phyloP scores from a whole-genome alignment of 352 stramenopile genomes.

The Bremia lactucae region DNA sequence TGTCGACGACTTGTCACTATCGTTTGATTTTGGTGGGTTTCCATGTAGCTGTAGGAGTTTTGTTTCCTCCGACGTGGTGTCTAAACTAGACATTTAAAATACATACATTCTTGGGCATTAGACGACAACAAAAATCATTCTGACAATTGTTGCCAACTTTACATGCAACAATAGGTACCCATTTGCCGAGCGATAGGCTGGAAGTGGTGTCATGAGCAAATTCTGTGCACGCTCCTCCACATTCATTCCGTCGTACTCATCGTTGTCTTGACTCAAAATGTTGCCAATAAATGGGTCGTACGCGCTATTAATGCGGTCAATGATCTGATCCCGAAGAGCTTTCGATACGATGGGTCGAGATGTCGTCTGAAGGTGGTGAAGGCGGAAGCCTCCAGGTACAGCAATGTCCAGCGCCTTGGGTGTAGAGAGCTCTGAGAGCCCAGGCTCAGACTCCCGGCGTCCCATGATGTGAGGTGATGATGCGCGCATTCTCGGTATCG shows the following conservation, averaged over 20 bases:
- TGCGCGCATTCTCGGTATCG: constrained; percentile 4
- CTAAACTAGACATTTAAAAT: constrained; percentile 16
- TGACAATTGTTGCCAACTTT: constrained; percentile 1
- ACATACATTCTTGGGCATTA: no score
- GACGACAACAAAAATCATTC: background rate
- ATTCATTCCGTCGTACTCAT: constrained; percentile 64
- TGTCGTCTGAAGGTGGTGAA: constrained; percentile 49
- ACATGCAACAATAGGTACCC: no score
- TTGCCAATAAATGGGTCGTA: constrained; percentile 79
- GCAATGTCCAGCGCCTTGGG: constrained; percentile 53
- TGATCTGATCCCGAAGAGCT: constrained; percentile 55
- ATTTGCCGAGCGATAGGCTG: constrained; percentile 16
- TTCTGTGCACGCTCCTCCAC: constrained; percentile 52
- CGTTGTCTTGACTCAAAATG: constrained; percentile 76
- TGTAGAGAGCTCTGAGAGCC: constrained; percentile 21
- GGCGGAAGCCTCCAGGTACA: constrained; percentile 56
- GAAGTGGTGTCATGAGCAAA: constrained; percentile 55
- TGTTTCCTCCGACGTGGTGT: constrained; percentile 24
- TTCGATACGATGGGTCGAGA: constrained; percentile 30
- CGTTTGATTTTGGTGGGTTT: constrained; percentile 16
- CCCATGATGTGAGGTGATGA: constrained; percentile 19
- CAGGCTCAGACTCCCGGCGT: constrained; percentile 51
- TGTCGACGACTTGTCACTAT: constrained; percentile 61
- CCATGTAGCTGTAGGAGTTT: constrained; percentile 12
- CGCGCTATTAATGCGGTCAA: constrained; percentile 57